Evolutionary conservation across 2,329 filamentous ascomycete genomes (phyloP), one percentile per base, ranked within the genome.

Genomic region (Fusarium tjaetaba): DNA sequence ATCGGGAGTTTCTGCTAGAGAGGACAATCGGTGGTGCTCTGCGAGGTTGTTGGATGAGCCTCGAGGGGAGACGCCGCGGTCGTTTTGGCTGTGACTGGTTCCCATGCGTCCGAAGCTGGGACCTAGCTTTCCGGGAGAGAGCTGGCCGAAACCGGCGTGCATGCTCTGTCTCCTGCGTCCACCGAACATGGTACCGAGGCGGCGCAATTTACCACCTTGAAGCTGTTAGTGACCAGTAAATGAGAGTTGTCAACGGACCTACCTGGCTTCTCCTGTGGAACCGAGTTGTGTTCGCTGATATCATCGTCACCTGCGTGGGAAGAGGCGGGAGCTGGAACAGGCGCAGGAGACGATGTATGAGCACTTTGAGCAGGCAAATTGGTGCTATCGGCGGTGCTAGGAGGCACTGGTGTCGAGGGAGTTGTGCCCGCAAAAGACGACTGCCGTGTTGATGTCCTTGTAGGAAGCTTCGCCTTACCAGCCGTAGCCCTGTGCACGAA

Each of bases 151-250:
- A 46, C 91, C 84, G 70, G 86, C 87, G 81, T 93, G 86, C 63
- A 93, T 85, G 80, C 91, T 93, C 80, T 93, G 90, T 43, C 91
- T 86, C 67, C 90, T 85, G 28, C 90, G 86, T 34, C 89, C 88
- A 24, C 81, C 81, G 49, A 94, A 87, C 84, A 94, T 91, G 18
- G 92, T 94, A 22, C 92, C 92, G 60, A 94, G 86, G 62, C 91
- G 88, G 52, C 90, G 86, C 46, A 91, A 78, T 75, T 88, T 90
- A 63, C 88, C 88, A 76, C 90, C 88, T 77, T 41, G 58, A 28
- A 7, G 53, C 51, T 34, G 77, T 81, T 65, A 82, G 79, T 75
- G 26, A 65, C 15, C 1, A 28, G 22, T 26, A 18, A 20, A 7
- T 6, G 7, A 7, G 10, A n/a, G 5, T 15, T 11, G 4, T 4